Conservation (phyloP, 192 early-diverging fungal genomes). For the Mortierella hygrophila region DNA sequence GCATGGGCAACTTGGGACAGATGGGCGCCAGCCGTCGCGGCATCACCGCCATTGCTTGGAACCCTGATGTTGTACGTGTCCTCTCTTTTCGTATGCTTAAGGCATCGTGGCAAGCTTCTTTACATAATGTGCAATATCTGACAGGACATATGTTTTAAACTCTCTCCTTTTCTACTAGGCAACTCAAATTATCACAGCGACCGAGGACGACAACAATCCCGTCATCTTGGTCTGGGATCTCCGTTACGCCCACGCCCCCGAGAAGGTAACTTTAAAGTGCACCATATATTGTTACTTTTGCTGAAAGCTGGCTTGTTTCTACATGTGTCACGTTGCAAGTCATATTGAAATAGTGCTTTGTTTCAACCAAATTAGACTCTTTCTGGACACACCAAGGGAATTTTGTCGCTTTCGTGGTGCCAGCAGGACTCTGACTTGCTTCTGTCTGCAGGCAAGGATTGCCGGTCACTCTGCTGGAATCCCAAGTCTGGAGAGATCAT, state of each 20-base stretch:
- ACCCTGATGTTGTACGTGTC: slow-evolving; percentile 82
- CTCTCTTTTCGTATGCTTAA: not conserved
- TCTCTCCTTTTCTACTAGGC: slow-evolving; percentile 63
- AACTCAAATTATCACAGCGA: slow-evolving; percentile 93
- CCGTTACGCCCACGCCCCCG: slow-evolving; percentile 93
- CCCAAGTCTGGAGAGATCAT: slow-evolving; percentile 84
- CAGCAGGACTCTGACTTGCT: slow-evolving; percentile 93
- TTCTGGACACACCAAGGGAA: slow-evolving; percentile 89
- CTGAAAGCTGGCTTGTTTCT: not conserved
- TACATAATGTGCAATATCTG: not conserved
- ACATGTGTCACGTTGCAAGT: not conserved
- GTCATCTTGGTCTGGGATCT: slow-evolving; percentile 95
- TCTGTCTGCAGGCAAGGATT: slow-evolving; percentile 96
- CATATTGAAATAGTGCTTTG: not conserved
- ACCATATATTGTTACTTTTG: not conserved
- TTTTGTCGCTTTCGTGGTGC: slow-evolving; percentile 96
- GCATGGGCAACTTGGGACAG: slow-evolving; percentile 53
- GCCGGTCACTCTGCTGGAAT: slow-evolving; percentile 94
- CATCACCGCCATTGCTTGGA: slow-evolving; percentile 90
- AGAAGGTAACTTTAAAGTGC: slow-evolving; percentile 59
- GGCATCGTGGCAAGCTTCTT: not conserved
- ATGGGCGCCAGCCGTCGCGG: slow-evolving; percentile 73
- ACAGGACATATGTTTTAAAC: not conserved
- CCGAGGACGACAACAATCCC: slow-evolving; percentile 93
- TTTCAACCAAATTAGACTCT: slow-evolving; percentile 63